These are phyloP conservation scores for Chionographis japonica DNA, from an alignment of 106 monocot genomes.

Conservation along the genomic window DNA sequence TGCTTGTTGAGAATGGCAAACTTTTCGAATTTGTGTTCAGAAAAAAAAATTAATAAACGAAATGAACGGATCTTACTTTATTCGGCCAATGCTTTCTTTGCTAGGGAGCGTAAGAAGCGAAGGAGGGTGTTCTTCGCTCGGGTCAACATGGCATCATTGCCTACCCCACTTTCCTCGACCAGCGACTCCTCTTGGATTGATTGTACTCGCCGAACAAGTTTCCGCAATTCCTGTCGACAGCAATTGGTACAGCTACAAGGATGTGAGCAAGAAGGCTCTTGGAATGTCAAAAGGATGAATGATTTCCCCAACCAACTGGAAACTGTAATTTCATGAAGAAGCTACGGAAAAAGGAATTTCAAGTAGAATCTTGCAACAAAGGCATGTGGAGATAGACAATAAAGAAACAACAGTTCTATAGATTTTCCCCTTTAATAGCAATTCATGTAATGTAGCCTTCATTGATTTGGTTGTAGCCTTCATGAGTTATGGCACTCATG, in stretches of 20 bases:
- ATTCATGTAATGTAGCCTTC: neutral
- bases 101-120: conserved; percentile 56
- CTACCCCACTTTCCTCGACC: conserved; percentile 17
- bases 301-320: no score
- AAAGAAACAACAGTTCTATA: neutral
- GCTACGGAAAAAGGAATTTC: no score
- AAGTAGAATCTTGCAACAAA: neutral
- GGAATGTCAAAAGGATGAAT: no score
- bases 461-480: neutral
- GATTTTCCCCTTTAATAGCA: neutral
- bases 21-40: neutral
- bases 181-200: conserved; percentile 16
- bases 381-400: neutral
- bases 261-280: no score
- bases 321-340: no score
- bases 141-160: conserved; percentile 15
- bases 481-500: neutral
- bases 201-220: conserved; percentile 64
- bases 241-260: neutral
- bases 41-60: neutral
- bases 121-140: conserved; percentile 54
- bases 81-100: conserved; percentile 45
- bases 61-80: conserved; percentile 16
- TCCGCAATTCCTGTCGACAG: conserved; percentile 65
- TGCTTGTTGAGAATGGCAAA: no score